A percentile compares a stretch with the other conserved stretches of the same genome.
These are phyloP conservation scores for Tolypocladium guangdongense DNA, from an alignment of 2,329 filamentous ascomycete genomes.

Conservation along the genomic window DNA sequence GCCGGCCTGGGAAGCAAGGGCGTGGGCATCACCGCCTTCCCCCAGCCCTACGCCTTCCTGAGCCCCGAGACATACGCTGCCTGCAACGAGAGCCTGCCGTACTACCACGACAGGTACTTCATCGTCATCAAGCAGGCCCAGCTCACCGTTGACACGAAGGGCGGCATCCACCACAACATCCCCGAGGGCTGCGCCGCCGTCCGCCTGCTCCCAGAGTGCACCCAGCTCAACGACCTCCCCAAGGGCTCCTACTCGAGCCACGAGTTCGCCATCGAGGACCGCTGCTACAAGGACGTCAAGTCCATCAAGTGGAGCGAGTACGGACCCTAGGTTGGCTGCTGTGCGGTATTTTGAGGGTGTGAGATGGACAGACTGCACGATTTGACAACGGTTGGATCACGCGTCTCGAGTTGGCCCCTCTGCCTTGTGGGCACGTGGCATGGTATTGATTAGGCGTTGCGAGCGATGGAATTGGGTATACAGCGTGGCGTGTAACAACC, in stretches of 20 bases:
- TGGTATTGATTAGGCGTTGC: not conserved
- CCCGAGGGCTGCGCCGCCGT: slow-evolving; percentile 29
- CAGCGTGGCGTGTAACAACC: not conserved
- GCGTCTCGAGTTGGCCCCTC: not conserved
- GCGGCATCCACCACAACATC: slow-evolving; percentile 10
- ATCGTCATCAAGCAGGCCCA: slow-evolving; percentile 24
- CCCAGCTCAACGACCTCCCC: slow-evolving; percentile 21
- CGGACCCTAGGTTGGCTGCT: not conserved
- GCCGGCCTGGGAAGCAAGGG: slow-evolving; percentile 22
- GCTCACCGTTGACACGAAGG: slow-evolving; percentile 8
- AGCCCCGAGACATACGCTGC: slow-evolving; percentile 24
- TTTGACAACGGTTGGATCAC: not conserved
- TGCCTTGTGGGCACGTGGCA: not conserved
- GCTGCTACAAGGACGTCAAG: slow-evolving; percentile 28
- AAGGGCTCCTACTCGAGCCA: slow-evolving; percentile 23
- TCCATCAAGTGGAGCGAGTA: slow-evolving; percentile 26
- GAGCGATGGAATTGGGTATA: not conserved
- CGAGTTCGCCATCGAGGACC: slow-evolving; percentile 20
- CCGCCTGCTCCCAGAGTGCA: slow-evolving; percentile 30
- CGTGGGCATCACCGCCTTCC: slow-evolving; percentile 18
- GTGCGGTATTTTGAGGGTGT: not conserved
- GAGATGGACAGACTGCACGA: not conserved
- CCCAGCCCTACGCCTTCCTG: slow-evolving; percentile 19
- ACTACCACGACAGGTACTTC: slow-evolving; percentile 24
- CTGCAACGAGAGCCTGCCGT: slow-evolving; percentile 27